A percentile compares a stretch with the other conserved stretches of the same genome.
Conservation (phyloP, 1,284 basidiomycete genomes). For the Caloboletus firmus region DNA sequence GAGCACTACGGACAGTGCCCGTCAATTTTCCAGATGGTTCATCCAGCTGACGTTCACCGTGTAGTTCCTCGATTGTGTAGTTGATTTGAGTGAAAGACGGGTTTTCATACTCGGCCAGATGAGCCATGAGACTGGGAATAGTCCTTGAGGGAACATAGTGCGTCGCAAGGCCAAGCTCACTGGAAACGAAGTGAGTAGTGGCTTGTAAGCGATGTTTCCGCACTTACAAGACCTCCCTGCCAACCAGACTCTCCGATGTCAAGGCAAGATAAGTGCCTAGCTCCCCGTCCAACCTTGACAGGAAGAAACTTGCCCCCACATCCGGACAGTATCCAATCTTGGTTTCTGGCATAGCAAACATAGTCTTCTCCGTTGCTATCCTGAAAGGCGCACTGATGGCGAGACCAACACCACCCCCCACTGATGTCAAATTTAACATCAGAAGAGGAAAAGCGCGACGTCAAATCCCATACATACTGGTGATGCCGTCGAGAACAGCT, state of each 20-base stretch:
- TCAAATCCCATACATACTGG: constrained; percentile 59
- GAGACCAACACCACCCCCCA: constrained; percentile 96
- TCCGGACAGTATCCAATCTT: constrained; percentile 90
- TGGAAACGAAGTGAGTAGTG: constrained; percentile 33
- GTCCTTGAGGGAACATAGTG: constrained; percentile 82
- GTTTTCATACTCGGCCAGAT: constrained; percentile 60
- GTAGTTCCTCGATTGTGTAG: constrained; percentile 66
- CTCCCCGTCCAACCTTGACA: constrained; percentile 88
- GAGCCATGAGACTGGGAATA: constrained; percentile 65
- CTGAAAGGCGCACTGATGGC: constrained; percentile 88
- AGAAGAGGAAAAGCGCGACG: constrained; percentile 15
- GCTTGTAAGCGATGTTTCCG: constrained; percentile 9
- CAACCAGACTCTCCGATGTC: constrained; percentile 74
- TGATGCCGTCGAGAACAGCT: constrained; percentile 86
- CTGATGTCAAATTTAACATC: constrained; percentile 42
- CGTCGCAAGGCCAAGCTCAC: constrained; percentile 88
- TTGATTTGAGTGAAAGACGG: constrained; percentile 51
- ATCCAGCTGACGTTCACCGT: constrained; percentile 55
- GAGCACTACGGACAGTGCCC: constrained; percentile 66
- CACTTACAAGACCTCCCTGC: constrained; percentile 82
- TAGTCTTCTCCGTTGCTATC: constrained; percentile 90
- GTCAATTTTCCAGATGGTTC: constrained; percentile 58
- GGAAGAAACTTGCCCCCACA: constrained; percentile 90
- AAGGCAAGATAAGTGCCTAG: constrained; percentile 93
- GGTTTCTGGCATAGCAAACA: constrained; percentile 97